Percentiles rank a stretch among this genome's conserved stretches.
phyloP scores from a whole-genome alignment of 140 eudicot genomes.

The Flaveria floridana region DNA sequence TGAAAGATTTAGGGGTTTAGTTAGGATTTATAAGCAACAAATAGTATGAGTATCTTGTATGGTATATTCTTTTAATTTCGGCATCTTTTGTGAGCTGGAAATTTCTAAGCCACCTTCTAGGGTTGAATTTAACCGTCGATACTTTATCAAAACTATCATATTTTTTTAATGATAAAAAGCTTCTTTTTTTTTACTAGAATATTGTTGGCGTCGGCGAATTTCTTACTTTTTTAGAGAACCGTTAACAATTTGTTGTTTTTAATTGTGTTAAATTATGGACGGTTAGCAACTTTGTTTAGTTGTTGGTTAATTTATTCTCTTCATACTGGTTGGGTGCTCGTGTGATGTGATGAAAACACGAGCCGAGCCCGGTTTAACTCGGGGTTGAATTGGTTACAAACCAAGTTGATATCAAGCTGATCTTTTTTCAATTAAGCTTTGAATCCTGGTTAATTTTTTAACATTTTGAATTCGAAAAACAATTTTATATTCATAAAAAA shows the following conservation, averaged over 20 bases:
- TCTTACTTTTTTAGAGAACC: neutral
- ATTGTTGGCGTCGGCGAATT: neutral
- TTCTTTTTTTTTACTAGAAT: neutral
- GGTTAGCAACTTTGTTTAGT: neutral
- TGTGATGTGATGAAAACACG: too few relatives aligned
- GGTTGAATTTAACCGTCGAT: constrained; percentile 21
- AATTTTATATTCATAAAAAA: too few relatives aligned
- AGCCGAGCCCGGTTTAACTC: too few relatives aligned
- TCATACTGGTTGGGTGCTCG: too few relatives aligned
- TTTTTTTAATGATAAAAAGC: too few relatives aligned
- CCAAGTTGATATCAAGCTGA: too few relatives aligned
- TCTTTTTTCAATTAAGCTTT: too few relatives aligned
- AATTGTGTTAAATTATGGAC: neutral
- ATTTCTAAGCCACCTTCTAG: constrained; percentile 36
- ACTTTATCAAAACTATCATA: neutral
- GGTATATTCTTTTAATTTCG: constrained; percentile 32
- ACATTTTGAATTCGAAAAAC: too few relatives aligned
- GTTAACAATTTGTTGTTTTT: neutral
- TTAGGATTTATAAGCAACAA: constrained; percentile 25
- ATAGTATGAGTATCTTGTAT: constrained; percentile 19
- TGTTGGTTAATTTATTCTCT: too few relatives aligned
- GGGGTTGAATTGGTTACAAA: too few relatives aligned
- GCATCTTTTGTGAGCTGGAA: constrained; percentile 27
- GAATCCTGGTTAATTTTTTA: too few relatives aligned
- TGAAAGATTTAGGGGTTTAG: constrained; percentile 25